Evolutionary conservation across 2,329 filamentous ascomycete genomes (phyloP), one percentile per base, ranked within the genome.

Genomic region (Neonectria ditissima): DNA sequence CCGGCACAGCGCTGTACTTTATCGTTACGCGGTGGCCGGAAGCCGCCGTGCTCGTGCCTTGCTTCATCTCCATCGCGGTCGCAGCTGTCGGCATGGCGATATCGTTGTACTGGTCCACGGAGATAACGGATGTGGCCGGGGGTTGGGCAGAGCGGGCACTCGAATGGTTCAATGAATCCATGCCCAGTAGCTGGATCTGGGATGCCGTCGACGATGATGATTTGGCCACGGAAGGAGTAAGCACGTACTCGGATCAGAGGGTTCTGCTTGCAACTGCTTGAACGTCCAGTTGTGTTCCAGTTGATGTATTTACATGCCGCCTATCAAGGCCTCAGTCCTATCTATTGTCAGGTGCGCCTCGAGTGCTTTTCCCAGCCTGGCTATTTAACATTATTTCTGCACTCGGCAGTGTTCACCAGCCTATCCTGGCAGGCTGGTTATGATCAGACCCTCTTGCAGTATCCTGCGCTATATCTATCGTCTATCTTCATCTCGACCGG

Each of bases 21-120:
- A 72, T 76, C 55, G 53, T 76, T 30, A 72, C 69, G 14, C 56
- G 71, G 10, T 76, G 74, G 74, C 72, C 72, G 3, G 72, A 76
- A 13, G 60, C 63, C 10, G 61, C 59, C 1, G 72, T 74, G 11
- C 51, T 76, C 24, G 63, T 62, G 2, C 71, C 74, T 8, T 74
- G 74, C 57, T 75, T 76, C 18, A 22, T 74, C 0, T 58, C 64
- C 1, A 32, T 76, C 9, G 53, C 55, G 0, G 1, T 74, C 2
- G 60, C 73, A 0, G 65, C 39, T 0, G 20, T 44, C 0, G 69
- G 73, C 1, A 58, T 65, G 34, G 56, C 44, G 5, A 22, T 26
- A 13, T 16, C 63, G 0, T 72, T 58, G 20, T 48, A 67, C 13
- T 72, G 63, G 68, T 14, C 6, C 1, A n/a, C 52, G 1, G 65